Conservation (phyloP, 176 grass and related monocot genomes). For the Themeda triandra region DNA sequence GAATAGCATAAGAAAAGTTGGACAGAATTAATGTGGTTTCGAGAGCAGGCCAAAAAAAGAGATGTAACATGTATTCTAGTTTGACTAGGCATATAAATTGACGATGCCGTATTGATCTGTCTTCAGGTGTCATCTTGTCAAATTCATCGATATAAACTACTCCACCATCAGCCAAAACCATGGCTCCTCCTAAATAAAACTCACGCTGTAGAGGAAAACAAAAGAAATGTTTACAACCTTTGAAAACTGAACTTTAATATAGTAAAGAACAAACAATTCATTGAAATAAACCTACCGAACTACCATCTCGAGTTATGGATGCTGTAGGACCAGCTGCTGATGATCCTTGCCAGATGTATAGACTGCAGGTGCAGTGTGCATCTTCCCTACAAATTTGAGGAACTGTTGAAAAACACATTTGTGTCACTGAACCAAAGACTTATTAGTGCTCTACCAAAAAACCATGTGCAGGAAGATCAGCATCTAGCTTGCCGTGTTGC, state of each 20-base stretch:
- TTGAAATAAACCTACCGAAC: slow-evolving; percentile 55
- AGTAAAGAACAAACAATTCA: not conserved
- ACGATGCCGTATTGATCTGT: slow-evolving; percentile 62
- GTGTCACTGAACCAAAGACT: not conserved
- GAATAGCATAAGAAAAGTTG: not conserved
- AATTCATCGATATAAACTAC: slow-evolving; percentile 96
- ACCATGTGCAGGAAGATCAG: not conserved
- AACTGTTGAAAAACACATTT: slow-evolving; percentile 47
- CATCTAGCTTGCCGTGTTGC: not conserved
- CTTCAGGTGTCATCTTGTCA: slow-evolving; percentile 98
- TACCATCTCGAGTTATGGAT: slow-evolving; percentile 84
- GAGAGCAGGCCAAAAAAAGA: no score
- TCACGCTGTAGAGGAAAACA: slow-evolving; percentile 67
- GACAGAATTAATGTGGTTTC: no score
- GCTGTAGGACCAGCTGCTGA: slow-evolving; percentile 91
- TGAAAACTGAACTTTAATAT: not conserved
- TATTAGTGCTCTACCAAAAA: not conserved
- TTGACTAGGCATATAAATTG: no score
- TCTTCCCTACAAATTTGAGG: slow-evolving; percentile 97
- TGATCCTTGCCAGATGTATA: slow-evolving; percentile 99
- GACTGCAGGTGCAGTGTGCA: slow-evolving; percentile 79
- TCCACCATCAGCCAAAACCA: slow-evolving; percentile 94
- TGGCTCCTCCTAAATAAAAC: slow-evolving; percentile 97
- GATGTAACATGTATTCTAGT: no score
- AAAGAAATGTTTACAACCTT: not conserved